Percentiles rank a stretch among this genome's conserved stretches.
Evolutionary conservation across 2,329 filamentous ascomycete genomes (phyloP).

Genomic region (Cladophialophora exuberans): DNA sequence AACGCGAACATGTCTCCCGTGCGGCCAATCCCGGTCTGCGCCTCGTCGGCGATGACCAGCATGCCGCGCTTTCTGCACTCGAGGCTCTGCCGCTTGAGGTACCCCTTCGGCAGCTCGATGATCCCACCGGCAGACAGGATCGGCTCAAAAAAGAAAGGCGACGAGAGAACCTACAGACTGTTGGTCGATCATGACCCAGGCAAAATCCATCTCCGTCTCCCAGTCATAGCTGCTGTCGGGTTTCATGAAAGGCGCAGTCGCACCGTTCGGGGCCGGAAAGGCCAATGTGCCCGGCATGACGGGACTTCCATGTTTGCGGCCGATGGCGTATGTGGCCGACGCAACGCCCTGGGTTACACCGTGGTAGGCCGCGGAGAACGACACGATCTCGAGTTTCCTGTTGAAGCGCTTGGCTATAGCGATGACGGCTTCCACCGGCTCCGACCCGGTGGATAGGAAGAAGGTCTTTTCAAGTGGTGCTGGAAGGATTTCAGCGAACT

Average conservation of each 20-base stretch:
- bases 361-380: constrained; percentile 62
- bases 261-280: constrained; percentile 61
- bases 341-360: constrained; percentile 60
- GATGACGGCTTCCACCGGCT: constrained; percentile 65
- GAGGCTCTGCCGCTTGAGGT: constrained; percentile 58
- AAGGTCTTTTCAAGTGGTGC: constrained; percentile 57
- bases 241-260: constrained; percentile 63
- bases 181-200: constrained; percentile 63
- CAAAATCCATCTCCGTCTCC: constrained; percentile 65
- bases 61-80: constrained; percentile 60
- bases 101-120: constrained; percentile 61
- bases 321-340: constrained; percentile 58
- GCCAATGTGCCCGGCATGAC: constrained; percentile 28
- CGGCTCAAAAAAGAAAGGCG: constrained; percentile 64
- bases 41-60: constrained; percentile 63
- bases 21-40: constrained; percentile 62
- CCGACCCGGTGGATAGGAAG: constrained; percentile 61
- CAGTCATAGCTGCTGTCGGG: constrained; percentile 66
- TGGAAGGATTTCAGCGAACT: constrained; percentile 55
- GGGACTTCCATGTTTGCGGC: constrained; percentile 52
- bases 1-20: constrained; percentile 64
- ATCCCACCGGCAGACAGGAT: constrained; percentile 64
- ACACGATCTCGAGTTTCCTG: constrained; percentile 67
- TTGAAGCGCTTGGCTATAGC: constrained; percentile 66
- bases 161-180: constrained; percentile 64